Evolutionary conservation across 192 early-diverging fungal genomes (phyloP).

Genomic region (Coemansia biformis): DNA sequence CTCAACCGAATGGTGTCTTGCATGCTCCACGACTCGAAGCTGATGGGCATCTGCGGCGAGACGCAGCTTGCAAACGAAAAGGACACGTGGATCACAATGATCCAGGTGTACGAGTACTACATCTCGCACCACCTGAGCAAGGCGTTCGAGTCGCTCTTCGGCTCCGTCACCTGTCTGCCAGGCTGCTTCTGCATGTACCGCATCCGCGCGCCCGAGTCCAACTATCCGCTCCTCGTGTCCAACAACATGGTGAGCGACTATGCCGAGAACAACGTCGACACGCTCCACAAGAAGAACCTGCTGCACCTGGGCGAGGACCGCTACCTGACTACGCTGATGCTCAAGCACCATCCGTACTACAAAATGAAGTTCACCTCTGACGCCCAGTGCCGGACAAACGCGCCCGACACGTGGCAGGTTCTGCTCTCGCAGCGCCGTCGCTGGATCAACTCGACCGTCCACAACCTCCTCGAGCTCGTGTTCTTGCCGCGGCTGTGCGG

Average conservation of each 20-base stretch:
- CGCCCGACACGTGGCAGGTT: slow-evolving; percentile 93
- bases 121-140: slow-evolving; percentile 97
- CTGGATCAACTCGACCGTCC: slow-evolving; percentile 99
- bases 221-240: slow-evolving; percentile 84
- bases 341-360: slow-evolving; percentile 98
- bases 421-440: slow-evolving; percentile 97
- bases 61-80: slow-evolving; percentile 93
- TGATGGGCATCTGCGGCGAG: slow-evolving; percentile 96
- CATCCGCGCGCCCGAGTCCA: slow-evolving; percentile 83
- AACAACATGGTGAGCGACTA: slow-evolving; percentile 88
- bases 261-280: slow-evolving; percentile 91
- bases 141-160: slow-evolving; percentile 97
- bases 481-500: slow-evolving; percentile 94
- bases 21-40: slow-evolving; percentile 88
- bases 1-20: slow-evolving; percentile 94
- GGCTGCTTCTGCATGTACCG: slow-evolving; percentile 99
- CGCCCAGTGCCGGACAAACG: slow-evolving; percentile 92
- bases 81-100: slow-evolving; percentile 96
- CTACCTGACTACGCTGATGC: slow-evolving; percentile 88
- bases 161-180: slow-evolving; percentile 95
- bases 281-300: slow-evolving; percentile 98
- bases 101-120: slow-evolving; percentile 99
- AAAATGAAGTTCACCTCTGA: slow-evolving; percentile 94
- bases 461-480: slow-evolving; percentile 94
- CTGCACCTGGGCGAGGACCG: slow-evolving; percentile 98